phyloP scores from a whole-genome alignment of 495 filamentous ascomycete genomes.

The Xylaria longipes region DNA sequence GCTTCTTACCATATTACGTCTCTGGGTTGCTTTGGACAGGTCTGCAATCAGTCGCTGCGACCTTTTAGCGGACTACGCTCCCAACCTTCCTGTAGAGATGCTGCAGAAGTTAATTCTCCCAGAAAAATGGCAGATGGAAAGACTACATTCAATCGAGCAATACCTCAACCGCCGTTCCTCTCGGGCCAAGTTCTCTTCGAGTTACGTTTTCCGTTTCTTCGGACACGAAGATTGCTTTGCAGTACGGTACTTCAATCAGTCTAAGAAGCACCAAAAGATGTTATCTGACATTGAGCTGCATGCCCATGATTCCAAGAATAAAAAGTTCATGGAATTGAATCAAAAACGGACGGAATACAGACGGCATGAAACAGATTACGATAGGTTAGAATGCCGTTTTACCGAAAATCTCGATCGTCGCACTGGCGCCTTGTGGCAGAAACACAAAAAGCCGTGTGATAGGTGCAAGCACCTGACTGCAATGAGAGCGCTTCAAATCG shows the following conservation, averaged over 20 bases:
- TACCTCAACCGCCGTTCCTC: slow-evolving; percentile 49
- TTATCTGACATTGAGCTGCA: slow-evolving; percentile 44
- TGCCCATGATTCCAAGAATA: slow-evolving; percentile 33
- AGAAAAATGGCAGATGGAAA: slow-evolving; percentile 51
- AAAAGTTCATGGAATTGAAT: slow-evolving; percentile 52
- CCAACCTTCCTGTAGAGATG: slow-evolving; percentile 47
- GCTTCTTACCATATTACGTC: slow-evolving; percentile 61
- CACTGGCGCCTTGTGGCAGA: slow-evolving; percentile 9
- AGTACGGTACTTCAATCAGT: slow-evolving; percentile 58
- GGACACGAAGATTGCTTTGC: slow-evolving; percentile 50
- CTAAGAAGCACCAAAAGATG: slow-evolving; percentile 49
- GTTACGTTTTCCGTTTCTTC: slow-evolving; percentile 46
- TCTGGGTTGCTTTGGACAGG: slow-evolving; percentile 67
- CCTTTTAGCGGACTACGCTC: slow-evolving; percentile 57
- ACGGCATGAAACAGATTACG: slow-evolving; percentile 34
- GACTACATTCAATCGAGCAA: slow-evolving; percentile 52
- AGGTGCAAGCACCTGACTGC: slow-evolving; percentile 36
- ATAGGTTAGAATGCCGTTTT: slow-evolving; percentile 40
- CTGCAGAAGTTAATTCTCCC: slow-evolving; percentile 58
- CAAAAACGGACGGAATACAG: slow-evolving; percentile 41
- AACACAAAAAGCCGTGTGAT: slow-evolving; percentile 27
- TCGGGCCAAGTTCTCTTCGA: slow-evolving; percentile 24
- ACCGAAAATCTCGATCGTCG: slow-evolving; percentile 1
- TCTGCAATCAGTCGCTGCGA: slow-evolving; percentile 45
- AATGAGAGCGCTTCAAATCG: slow-evolving; percentile 50